A percentile compares a stretch with the other conserved stretches of the same genome.
phyloP scores from a whole-genome alignment of 805 yeast genomes.

The Komagataella phaffii region DNA sequence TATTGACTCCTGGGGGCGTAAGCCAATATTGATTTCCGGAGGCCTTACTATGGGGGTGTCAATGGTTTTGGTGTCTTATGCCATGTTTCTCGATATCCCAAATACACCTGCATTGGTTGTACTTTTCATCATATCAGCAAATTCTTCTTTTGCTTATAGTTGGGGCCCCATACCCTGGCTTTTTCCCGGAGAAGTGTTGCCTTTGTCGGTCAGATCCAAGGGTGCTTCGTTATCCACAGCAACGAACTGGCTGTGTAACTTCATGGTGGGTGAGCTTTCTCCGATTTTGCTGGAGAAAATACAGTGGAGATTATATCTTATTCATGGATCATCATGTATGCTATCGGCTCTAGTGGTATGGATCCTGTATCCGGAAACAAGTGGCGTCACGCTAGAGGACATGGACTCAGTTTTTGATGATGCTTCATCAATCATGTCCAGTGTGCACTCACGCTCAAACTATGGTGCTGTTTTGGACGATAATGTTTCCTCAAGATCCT shows the following conservation, averaged over 20 bases:
- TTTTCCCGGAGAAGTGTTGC: slow-evolving; percentile 78
- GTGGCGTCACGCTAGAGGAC: slow-evolving; percentile 78
- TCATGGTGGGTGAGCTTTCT: slow-evolving; percentile 83
- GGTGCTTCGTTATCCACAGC: slow-evolving; percentile 90
- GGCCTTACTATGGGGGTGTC: slow-evolving; percentile 70
- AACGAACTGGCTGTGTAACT: slow-evolving; percentile 86
- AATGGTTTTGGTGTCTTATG: slow-evolving; percentile 49
- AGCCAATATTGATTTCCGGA: slow-evolving; percentile 71
- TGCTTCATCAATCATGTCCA: slow-evolving; percentile 15
- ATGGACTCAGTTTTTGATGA: slow-evolving; percentile 88
- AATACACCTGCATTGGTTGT: slow-evolving; percentile 65
- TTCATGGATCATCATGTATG: slow-evolving; percentile 71
- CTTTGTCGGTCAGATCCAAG: slow-evolving; percentile 72
- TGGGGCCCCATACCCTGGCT: slow-evolving; percentile 97
- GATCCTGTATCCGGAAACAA: slow-evolving; percentile 77
- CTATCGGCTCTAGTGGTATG: slow-evolving; percentile 62
- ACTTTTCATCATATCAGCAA: slow-evolving; percentile 60
- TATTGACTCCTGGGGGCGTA: slow-evolving; percentile 86
- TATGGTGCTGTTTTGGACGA: slow-evolving; percentile 4
- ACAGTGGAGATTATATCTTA: slow-evolving; percentile 67
- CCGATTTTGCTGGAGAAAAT: slow-evolving; percentile 71
- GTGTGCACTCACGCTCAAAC: background rate
- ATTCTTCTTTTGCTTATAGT: slow-evolving; percentile 75
- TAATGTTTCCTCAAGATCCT: background rate
- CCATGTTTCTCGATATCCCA: slow-evolving; percentile 29